Base-by-base conservation (phyloP, 192 early-diverging fungal species). In the Linnemannia hyalina region DNA sequence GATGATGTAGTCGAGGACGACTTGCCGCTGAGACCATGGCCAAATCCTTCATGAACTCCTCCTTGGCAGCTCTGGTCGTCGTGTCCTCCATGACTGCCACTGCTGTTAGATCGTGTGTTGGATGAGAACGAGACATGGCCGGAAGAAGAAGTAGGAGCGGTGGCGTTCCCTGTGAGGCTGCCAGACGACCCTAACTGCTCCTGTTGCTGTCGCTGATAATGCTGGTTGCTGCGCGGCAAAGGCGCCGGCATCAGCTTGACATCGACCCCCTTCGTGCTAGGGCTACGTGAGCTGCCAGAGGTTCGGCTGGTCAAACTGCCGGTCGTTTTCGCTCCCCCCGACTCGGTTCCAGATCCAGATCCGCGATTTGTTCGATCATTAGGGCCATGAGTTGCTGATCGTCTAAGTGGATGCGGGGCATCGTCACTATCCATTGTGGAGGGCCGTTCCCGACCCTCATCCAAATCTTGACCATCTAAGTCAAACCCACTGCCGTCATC, bases 211-310 rank as follows among this genome's bases (percentile, higher is more conserved):
- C 76, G 42, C 29, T 81, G 84, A 42, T 81, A 57, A 29, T 86
- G 79, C 65, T 86, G 84, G 41, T 47, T 77, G 42, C 84, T 86
- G 29, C 84, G 72, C 0, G 84, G 79, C 42, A 86, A 40, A 22
- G 84, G 84, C 3, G 84, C 84, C 6, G 78, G 79, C 79, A 86
- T 69, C 72, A 86, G 47, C 47, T 74, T 86, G 29, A 86, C 79
- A 65, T 81, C 79, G 2, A 35, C 23, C 0, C 70, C 57, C 6
- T 71, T 52, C 6, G 40, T 41, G 23, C 63, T 72, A 38, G 76
- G 41, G 16, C 57, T 74, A 22, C 18, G 46, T 20, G 60, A 29
- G 11, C 26, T n/a, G 13, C 35, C 80, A 40, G 32, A 38, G 29
- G 32, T 22, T 36, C 7, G 54, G n/a, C 9, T 75, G 38, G 49